Conservation (phyloP, 805 yeast species). For the Pichia nakasei region DNA sequence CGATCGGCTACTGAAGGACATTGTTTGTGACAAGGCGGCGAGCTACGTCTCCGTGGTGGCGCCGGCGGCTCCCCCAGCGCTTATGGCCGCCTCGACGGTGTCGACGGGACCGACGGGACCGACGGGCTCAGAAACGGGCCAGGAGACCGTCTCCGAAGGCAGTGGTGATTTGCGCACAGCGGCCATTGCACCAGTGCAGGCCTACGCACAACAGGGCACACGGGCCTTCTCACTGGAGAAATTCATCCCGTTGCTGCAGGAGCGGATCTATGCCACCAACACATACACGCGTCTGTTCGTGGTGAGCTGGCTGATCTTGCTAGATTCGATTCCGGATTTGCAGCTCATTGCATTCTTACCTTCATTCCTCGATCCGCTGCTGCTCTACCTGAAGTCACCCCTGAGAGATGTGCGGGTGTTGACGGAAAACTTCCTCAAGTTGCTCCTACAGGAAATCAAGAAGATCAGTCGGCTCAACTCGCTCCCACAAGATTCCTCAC, state of each 20-base stretch:
- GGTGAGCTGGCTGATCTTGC: conserved; percentile 88
- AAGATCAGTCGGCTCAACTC: conserved; percentile 61
- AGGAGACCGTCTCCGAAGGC: too few species aligned
- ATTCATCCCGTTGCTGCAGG: conserved; percentile 86
- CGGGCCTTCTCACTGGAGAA: conserved; percentile 73
- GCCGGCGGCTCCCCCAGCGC: too few species aligned
- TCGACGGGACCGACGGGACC: too few species aligned
- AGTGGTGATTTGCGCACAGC: too few species aligned
- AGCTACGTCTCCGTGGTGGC: conserved; percentile 74
- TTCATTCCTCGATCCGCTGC: conserved; percentile 75
- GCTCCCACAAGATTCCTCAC: too few species aligned
- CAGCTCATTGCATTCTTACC: conserved; percentile 85
- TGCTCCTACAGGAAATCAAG: conserved; percentile 71
- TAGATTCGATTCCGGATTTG: conserved; percentile 87
- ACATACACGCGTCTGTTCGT: conserved; percentile 88
- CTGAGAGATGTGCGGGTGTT: conserved; percentile 82
- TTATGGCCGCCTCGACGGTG: too few species aligned
- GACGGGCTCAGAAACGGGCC: too few species aligned
- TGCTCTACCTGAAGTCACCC: conserved; percentile 71
- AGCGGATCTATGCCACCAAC: conserved; percentile 84
- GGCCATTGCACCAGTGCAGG: too few species aligned
- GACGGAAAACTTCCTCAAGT: conserved; percentile 68
- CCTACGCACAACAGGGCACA: conserved; percentile 49
- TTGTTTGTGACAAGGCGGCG: conserved; percentile 89
- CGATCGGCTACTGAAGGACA: conserved; percentile 85